phyloP scores from a whole-genome alignment of 495 filamentous ascomycete species.

The Aspergillus wentii region DNA sequence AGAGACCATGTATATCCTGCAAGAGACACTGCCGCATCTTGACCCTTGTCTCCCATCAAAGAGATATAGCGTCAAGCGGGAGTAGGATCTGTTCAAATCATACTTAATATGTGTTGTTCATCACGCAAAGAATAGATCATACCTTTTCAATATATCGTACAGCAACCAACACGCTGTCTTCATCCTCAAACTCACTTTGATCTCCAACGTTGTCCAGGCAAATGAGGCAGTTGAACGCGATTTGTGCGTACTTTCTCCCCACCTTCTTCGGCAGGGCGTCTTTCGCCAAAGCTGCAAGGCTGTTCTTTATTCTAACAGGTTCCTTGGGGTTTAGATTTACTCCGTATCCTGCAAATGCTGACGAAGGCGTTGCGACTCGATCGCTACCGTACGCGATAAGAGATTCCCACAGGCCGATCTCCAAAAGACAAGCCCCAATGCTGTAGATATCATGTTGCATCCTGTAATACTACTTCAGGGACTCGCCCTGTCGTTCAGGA shows the following conservation, averaged over 20 bases:
- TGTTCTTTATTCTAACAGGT: too few relatives aligned
- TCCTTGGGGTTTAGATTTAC: too few relatives aligned
- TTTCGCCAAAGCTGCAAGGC: slow-evolving; percentile 33
- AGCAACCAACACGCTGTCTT: slow-evolving; percentile 42
- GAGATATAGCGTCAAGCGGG: too few relatives aligned
- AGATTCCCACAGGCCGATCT: slow-evolving; percentile 55
- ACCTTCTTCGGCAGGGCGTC: slow-evolving; percentile 38
- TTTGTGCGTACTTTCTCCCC: slow-evolving; percentile 43
- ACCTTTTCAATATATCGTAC: slow-evolving; percentile 50
- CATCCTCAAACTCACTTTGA: slow-evolving; percentile 41
- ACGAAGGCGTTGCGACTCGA: neutral
- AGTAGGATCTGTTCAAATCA: too few relatives aligned
- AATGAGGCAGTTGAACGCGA: slow-evolving; percentile 50
- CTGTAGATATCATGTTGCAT: slow-evolving; percentile 67
- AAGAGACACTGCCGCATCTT: too few relatives aligned
- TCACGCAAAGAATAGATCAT: too few relatives aligned
- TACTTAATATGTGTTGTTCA: too few relatives aligned
- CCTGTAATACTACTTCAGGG: slow-evolving; percentile 32
- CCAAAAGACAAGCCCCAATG: slow-evolving; percentile 55
- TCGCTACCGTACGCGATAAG: slow-evolving; percentile 28
- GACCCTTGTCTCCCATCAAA: too few relatives aligned
- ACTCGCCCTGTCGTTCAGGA: slow-evolving; percentile 43
- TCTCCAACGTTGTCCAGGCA: slow-evolving; percentile 50
- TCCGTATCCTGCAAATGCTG: too few relatives aligned
- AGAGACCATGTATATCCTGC: too few relatives aligned